Base-by-base conservation (phyloP, 1,139 yeast genomes). In the Geotrichum klebahnii region DNA sequence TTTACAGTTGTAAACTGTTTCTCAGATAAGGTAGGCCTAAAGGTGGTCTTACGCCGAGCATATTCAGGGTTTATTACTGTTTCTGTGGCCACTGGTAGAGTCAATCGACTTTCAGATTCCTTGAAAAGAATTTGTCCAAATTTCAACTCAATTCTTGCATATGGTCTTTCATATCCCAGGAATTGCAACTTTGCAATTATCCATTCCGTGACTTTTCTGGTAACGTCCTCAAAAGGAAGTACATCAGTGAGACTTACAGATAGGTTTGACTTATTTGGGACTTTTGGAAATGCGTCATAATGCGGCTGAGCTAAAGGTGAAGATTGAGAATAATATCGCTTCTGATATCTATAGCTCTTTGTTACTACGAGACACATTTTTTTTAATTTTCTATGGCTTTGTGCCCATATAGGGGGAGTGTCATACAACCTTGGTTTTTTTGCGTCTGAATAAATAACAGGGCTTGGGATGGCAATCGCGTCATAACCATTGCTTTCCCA, bases 131-230 rank as follows among this genome's bases (percentile, higher is more conserved):
- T 79, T 12, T 80, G 73, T 5, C 97, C 97, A 58, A 87, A 77
- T 65, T 88, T 88, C 67, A 87, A 73, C 68, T 89, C 97, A 57
- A 89, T 71, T 68, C 89, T 97, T 17, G 87, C 76, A 61, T 73
- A 74, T 52, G 78, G 75, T 35, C 87, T 73, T 56, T 80, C 77
- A 12, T 78, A 79, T 16, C 78, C 78, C 44, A 87, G 74, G 33
- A 83, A 81, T 40, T 76, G 75, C 51, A 88, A 74, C 56, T 85
- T 84, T 28, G 95, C 90, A 72, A 84, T 89, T 5, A 89, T 76
- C 97, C 97, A 89, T 59, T 84, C 88, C n/a, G 95, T 86, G 5
- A 89, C 80, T 35, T 87, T 80, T 59, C 92, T 77, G 3, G 90
- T 84, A 46, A 87, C 73, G 58, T 88, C 90, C 58, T 87, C 88